A percentile compares a stretch with the other conserved stretches of the same genome.
Evolutionary conservation across 352 stramenopile species (phyloP).

Genomic region (Lagenidium sp.): DNA sequence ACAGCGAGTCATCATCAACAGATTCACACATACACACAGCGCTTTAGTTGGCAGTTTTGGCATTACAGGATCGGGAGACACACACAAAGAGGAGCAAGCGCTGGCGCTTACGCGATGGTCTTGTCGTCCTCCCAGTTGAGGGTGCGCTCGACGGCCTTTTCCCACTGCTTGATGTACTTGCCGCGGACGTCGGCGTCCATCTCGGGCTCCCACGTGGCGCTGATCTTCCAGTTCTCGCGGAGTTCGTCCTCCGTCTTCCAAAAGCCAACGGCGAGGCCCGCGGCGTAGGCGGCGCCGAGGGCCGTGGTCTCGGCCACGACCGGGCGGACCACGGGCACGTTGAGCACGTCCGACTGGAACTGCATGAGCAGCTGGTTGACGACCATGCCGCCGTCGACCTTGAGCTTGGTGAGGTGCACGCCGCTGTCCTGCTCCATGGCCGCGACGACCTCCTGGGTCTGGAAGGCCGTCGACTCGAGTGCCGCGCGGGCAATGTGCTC

Average conservation of each 20-base stretch:
- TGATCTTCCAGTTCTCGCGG: constrained; percentile 71
- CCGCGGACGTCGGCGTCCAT: constrained; percentile 51
- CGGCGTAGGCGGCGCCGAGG: constrained; percentile 95
- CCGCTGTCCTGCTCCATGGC: constrained; percentile 92
- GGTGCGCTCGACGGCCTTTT: constrained; percentile 76
- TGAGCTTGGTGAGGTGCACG: constrained; percentile 85
- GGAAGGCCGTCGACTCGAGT: constrained; percentile 95
- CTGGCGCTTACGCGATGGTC: too few species aligned
- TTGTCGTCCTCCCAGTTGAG: constrained; percentile 74
- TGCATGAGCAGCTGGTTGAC: constrained; percentile 97
- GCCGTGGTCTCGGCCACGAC: constrained; percentile 96
- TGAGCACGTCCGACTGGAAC: constrained; percentile 96
- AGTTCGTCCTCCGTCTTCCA: constrained; percentile 89
- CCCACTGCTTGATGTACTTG: constrained; percentile 66
- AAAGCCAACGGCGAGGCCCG: constrained; percentile 94
- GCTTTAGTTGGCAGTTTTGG: too few species aligned
- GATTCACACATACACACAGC: too few species aligned
- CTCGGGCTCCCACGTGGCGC: constrained; percentile 60
- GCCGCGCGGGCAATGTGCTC: constrained; percentile 94
- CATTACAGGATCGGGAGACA: too few species aligned
- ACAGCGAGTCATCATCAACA: neutral
- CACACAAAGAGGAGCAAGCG: too few species aligned
- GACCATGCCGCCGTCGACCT: constrained; percentile 98
- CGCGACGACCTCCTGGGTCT: constrained; percentile 91
- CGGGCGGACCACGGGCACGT: constrained; percentile 90